These are phyloP conservation scores for Friedmanniomyces simplex DNA, from an alignment of 495 filamentous ascomycete genomes.

Conservation along the genomic window DNA sequence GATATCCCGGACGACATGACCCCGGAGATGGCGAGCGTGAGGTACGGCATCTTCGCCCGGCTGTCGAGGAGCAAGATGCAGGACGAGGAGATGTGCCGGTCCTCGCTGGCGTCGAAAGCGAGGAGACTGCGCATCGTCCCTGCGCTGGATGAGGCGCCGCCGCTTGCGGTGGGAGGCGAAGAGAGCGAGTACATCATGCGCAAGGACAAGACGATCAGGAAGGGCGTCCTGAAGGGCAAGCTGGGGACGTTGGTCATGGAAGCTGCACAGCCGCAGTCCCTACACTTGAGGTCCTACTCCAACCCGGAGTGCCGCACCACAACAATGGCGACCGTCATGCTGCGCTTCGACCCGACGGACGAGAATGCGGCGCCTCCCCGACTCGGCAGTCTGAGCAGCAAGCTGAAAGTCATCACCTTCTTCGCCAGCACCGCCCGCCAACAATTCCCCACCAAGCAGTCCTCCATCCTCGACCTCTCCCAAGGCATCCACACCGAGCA, in stretches of 20 bases:
- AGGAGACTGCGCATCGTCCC: slow-evolving; percentile 73
- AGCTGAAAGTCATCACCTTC: slow-evolving; percentile 66
- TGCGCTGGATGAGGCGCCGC: slow-evolving; percentile 60
- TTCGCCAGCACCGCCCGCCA: slow-evolving; percentile 48
- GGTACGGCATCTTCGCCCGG: slow-evolving; percentile 59
- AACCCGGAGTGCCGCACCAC: slow-evolving; percentile 34
- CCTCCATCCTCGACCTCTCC: slow-evolving; percentile 37
- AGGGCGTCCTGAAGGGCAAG: slow-evolving; percentile 67
- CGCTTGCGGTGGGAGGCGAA: slow-evolving; percentile 51
- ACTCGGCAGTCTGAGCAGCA: slow-evolving; percentile 55
- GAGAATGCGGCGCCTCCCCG: slow-evolving; percentile 51
- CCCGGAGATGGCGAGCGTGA: slow-evolving; percentile 67
- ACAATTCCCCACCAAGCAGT: slow-evolving; percentile 36
- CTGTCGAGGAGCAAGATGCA: slow-evolving; percentile 24
- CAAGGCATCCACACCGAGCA: slow-evolving; percentile 58
- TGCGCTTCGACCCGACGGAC: slow-evolving; percentile 65
- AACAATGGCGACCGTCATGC: slow-evolving; percentile 55
- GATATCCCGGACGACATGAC: slow-evolving; percentile 56
- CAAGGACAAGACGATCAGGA: slow-evolving; percentile 66
- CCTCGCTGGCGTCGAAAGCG: slow-evolving; percentile 37
- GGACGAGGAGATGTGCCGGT: slow-evolving; percentile 26
- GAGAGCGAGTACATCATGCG: slow-evolving; percentile 56
- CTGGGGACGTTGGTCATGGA: slow-evolving; percentile 62
- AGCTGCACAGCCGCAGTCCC: slow-evolving; percentile 60
- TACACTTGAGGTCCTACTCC: slow-evolving; percentile 41